Evolutionary conservation across 345 rosid species (phyloP).

Genomic region (Melaleuca quinquenervia): DNA sequence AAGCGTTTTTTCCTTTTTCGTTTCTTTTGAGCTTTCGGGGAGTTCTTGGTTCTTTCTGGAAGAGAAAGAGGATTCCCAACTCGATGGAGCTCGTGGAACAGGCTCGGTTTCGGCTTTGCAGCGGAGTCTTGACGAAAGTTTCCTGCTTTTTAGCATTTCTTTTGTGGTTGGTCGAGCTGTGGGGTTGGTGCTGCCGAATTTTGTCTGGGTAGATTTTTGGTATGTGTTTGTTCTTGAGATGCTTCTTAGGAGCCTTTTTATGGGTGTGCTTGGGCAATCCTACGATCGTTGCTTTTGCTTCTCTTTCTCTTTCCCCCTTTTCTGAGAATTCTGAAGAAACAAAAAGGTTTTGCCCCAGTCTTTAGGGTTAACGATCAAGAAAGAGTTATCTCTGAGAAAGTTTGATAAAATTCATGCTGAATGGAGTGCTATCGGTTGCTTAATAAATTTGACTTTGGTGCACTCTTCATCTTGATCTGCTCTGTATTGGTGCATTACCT

Average conservation of each 20-base stretch:
- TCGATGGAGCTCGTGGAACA: neutral
- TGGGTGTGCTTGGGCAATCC: neutral
- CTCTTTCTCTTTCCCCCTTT: neutral
- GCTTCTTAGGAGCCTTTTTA: neutral
- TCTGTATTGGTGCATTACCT: neutral
- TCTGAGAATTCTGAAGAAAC: neutral
- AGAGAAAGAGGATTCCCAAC: neutral
- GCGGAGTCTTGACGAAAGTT: neutral
- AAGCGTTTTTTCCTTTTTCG: neutral
- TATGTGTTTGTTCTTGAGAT: neutral
- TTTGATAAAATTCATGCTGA: neutral
- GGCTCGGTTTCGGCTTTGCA: neutral
- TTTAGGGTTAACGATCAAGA: neutral
- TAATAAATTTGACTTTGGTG: neutral
- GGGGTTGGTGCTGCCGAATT: neutral
- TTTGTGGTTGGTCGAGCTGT: neutral
- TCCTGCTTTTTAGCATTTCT: neutral
- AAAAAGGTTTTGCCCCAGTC: neutral
- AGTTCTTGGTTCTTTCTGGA: neutral
- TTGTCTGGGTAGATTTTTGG: neutral
- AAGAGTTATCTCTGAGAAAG: neutral
- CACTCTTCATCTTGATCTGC: neutral
- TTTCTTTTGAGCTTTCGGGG: neutral
- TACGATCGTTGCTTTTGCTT: neutral
- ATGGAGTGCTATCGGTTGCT: neutral